Evolutionary conservation across 495 filamentous ascomycete species (phyloP), one percentile per base, ranked within the genome.

Genomic region (Xylaria telfairii): DNA sequence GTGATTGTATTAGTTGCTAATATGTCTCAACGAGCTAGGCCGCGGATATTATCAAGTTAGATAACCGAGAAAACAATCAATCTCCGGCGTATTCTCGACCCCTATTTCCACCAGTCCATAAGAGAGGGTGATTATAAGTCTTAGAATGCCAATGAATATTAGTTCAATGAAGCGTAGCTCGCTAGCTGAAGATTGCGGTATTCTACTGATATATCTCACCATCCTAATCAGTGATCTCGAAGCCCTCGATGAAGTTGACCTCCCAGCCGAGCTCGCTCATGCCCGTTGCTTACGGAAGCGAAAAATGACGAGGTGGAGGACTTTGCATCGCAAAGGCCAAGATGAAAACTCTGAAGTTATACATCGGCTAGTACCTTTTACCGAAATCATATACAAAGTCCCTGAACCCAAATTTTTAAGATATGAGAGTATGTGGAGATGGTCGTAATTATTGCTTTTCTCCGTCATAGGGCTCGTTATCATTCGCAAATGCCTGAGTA

Each of bases 1-100:
- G 19, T 9, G 10, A 3, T 1, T 46, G 44, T 15, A 28, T 42
- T 13, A 32, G 42, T 69, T 51, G 30, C 67, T 69, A 54, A 69
- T 10, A 17, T 63, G 47, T n/a, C 28, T 21, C 5, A 13, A 60
- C 44, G 61, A 49, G 47, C 47, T 54, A 82, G 80, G 80, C 77
- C 26, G 78, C 80, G 39, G 80, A 82, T 67, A 77, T 82, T 21
- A 82, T 82, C 41, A 82, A 82, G 67, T 66, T 73, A 28, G 72
- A 67, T 53, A 68, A 46, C 15, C 68, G 26, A 28, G 44, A 21
- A 24, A 46, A 19, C 21, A 44, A 32, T 57, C 26, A n/a, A 56
- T 28, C 49, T 42, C 21, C 37, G 4, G 21, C 4, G 17, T 56
- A 57, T 15, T 9, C 41, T 44, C 32, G 10, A 13, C 54, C 41